Evolutionary conservation across 257 asterid species (phyloP), one percentile per base, ranked within the genome.

Genomic region (Schizonepeta tenuifolia): DNA sequence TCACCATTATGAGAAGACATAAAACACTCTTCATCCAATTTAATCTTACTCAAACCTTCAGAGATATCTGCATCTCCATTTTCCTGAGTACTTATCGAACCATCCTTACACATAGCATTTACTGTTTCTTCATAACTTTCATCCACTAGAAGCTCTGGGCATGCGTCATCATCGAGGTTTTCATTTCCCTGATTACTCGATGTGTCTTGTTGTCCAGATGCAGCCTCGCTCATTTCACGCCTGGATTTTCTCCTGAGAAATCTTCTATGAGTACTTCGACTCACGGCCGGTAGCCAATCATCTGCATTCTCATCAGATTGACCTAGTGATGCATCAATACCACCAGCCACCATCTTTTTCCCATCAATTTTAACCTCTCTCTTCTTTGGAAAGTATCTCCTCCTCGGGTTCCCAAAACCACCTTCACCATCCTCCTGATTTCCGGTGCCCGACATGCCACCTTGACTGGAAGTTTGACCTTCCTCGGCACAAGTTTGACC

Each of bases 211-310:
- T 82, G 81, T 21, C 57, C 91, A 57, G 96, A 79, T 22, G 63
- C 72, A 8, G 76, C 73, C 28, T 80, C 86, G 7, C 72, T 69
- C 81, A 81, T 76, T 78, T 91, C 97, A 64, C 96, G 86, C 58
- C 93, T 89, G 66, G 97, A 93, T 84, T 90, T 95, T 77, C 99
- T 88, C 79, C 99, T 86, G 70, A 90, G 91, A 73, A 53, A 95
- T 80, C 96, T 90, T 79, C 98, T 87, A 67, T 86, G 97, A 67
- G 98, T 92, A 73, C 96, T 95, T 53, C 98, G 90, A 79, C 96
- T 79, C 43, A 92, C 98, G 67, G 98, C 97, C 47, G 99, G 99
- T 13, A 24, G 72, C 98, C 97, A 95, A 71, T 92, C 98, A 44
- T 87, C 96, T 63, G 86, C 76, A 64, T 83, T 73, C 40, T 80